These are phyloP conservation scores for Eimeria necatrix DNA, from an alignment of 169 alveolate genomes.

Conservation along the genomic window DNA sequence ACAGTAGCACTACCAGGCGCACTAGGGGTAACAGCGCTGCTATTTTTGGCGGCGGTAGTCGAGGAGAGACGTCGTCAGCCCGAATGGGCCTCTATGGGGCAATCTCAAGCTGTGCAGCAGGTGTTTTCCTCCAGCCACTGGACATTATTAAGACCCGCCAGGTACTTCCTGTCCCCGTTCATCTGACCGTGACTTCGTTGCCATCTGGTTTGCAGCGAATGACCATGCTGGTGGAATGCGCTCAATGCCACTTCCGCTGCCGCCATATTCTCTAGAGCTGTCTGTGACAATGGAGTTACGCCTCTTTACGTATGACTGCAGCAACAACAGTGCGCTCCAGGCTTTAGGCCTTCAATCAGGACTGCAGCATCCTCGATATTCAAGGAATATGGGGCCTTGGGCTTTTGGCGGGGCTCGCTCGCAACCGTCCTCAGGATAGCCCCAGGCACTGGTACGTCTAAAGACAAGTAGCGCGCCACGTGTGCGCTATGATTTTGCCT, in stretches of 20 bases:
- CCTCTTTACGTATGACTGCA: slow-evolving; percentile 24
- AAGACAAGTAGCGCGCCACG: background rate
- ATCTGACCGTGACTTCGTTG: too few species aligned
- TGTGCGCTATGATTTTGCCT: too few species aligned
- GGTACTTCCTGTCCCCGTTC: background rate
- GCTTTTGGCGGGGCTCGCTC: slow-evolving; percentile 80
- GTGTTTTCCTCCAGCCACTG: slow-evolving; percentile 78
- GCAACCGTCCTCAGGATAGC: slow-evolving; percentile 81
- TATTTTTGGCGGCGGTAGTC: slow-evolving; percentile 38
- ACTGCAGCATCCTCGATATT: slow-evolving; percentile 48
- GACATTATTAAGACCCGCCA: slow-evolving; percentile 82
- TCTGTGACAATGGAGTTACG: background rate
- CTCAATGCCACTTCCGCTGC: background rate
- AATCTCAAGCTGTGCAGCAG: slow-evolving; percentile 70
- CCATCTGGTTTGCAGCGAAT: background rate
- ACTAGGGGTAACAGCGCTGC: slow-evolving; percentile 48
- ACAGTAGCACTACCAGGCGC: background rate
- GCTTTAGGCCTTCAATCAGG: slow-evolving; percentile 51
- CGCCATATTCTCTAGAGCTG: background rate
- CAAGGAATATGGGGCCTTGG: slow-evolving; percentile 69
- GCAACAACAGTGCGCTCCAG: slow-evolving; percentile 58
- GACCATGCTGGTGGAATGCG: background rate
- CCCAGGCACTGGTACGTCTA: slow-evolving; percentile 78
- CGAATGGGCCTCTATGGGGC: slow-evolving; percentile 79
- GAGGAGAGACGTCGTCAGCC: slow-evolving; percentile 26